Evolutionary conservation across 176 grass and related monocot species (phyloP).

Genomic region (Avena atlantica): DNA sequence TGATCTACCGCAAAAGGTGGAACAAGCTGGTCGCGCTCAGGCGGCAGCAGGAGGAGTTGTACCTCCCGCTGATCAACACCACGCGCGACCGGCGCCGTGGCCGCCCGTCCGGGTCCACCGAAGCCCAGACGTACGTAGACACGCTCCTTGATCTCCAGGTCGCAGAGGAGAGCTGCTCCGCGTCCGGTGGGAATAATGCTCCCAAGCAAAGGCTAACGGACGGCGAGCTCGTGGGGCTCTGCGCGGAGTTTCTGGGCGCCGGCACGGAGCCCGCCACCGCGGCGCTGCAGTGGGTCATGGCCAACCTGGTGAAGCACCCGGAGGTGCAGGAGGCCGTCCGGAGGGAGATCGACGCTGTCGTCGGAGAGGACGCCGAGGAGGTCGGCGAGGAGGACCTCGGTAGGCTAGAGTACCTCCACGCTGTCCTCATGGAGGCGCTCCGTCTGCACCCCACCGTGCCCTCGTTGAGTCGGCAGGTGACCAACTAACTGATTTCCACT

Average conservation of each 20-base stretch:
- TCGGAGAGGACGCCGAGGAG: background rate
- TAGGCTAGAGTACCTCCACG: slow-evolving; percentile 30
- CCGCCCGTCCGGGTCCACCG: background rate
- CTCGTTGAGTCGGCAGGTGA: slow-evolving; percentile 1
- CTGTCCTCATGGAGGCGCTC: slow-evolving; percentile 36
- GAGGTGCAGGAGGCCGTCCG: slow-evolving; percentile 13
- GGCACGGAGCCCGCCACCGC: slow-evolving; percentile 15
- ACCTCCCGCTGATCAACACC: slow-evolving; percentile 26
- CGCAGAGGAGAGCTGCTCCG: background rate
- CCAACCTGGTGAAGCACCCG: slow-evolving; percentile 1
- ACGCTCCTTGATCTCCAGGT: slow-evolving; percentile 34
- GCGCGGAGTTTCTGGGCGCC: slow-evolving; percentile 39
- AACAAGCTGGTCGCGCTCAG: slow-evolving; percentile 2
- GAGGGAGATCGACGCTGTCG: background rate
- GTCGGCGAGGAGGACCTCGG: slow-evolving; percentile 26
- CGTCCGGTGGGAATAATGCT: background rate
- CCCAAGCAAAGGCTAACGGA: background rate
- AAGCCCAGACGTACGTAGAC: slow-evolving; percentile 22
- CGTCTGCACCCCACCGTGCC: slow-evolving; percentile 28
- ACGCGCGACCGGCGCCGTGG: background rate
- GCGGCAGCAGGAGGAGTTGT: slow-evolving; percentile 32
- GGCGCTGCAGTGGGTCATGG: slow-evolving; percentile 29
- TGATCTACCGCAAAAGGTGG: slow-evolving; percentile 11
- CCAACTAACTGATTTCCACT: background rate
- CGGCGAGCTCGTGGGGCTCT: slow-evolving; percentile 32